A percentile compares a stretch with the other conserved stretches of the same genome.
phyloP scores from a whole-genome alignment of 2,329 filamentous ascomycete genomes.

The Sporothrix pallida region DNA sequence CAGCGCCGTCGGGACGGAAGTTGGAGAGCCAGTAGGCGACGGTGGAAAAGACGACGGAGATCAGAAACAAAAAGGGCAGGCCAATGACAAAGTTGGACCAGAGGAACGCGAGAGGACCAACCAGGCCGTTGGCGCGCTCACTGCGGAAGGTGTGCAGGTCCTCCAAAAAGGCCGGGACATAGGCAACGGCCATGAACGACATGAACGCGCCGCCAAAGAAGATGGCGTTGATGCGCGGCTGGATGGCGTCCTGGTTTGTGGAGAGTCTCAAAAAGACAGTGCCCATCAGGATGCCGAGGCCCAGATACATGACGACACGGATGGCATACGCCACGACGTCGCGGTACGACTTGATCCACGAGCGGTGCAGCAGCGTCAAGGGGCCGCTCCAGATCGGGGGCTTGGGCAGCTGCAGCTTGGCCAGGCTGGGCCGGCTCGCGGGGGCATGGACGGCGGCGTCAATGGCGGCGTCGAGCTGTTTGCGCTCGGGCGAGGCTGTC shows the following conservation, averaged over 20 bases:
- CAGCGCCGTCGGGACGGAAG: slow-evolving; percentile 67
- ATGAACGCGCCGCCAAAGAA: slow-evolving; percentile 76
- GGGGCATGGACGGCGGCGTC: slow-evolving; percentile 30
- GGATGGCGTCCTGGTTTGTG: slow-evolving; percentile 73
- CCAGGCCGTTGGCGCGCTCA: slow-evolving; percentile 81
- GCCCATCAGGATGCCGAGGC: slow-evolving; percentile 83
- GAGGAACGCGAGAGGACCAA: slow-evolving; percentile 74
- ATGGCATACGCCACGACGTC: slow-evolving; percentile 86
- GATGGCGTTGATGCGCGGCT: slow-evolving; percentile 82
- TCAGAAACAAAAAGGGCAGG: slow-evolving; percentile 79
- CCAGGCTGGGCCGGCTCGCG: slow-evolving; percentile 41
- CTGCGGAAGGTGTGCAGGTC: slow-evolving; percentile 75
- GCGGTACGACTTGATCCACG: slow-evolving; percentile 82
- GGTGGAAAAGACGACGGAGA: slow-evolving; percentile 74
- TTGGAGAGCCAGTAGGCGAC: slow-evolving; percentile 82
- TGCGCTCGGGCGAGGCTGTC: slow-evolving; percentile 12
- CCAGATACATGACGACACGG: slow-evolving; percentile 71
- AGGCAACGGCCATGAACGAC: slow-evolving; percentile 83
- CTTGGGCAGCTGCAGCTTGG: slow-evolving; percentile 39
- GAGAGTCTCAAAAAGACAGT: slow-evolving; percentile 81
- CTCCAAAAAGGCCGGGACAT: slow-evolving; percentile 83
- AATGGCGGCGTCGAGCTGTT: slow-evolving; percentile 34
- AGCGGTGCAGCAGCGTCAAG: slow-evolving; percentile 73
- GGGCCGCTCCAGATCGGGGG: slow-evolving; percentile 59
- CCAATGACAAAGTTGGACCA: slow-evolving; percentile 83